A percentile compares a stretch with the other conserved stretches of the same genome.
phyloP scores from a whole-genome alignment of 2,329 filamentous ascomycete species.

The Fusarium sterilihyphosum region DNA sequence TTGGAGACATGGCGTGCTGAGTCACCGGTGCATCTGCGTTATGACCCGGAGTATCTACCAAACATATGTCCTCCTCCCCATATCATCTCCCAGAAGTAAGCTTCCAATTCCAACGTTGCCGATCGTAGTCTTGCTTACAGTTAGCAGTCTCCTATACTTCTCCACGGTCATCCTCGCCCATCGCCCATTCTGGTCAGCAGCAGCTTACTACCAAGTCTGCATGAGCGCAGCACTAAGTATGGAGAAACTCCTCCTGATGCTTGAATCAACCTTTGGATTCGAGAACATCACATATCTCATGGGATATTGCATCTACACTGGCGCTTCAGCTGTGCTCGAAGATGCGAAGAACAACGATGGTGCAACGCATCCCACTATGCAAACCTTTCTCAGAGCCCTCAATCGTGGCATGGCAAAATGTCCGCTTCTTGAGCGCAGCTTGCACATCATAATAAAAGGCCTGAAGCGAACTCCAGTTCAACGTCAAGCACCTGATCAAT shows the following conservation, averaged over 20 bases:
- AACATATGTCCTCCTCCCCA: not conserved
- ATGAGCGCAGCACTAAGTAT: not conserved
- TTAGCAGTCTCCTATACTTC: not conserved
- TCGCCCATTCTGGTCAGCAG: not conserved
- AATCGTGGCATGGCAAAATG: slow-evolving; percentile 1
- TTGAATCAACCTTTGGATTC: slow-evolving; percentile 2
- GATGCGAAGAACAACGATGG: not conserved
- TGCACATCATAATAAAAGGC: slow-evolving; percentile 7
- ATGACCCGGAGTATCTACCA: not conserved
- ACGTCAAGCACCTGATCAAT: not conserved
- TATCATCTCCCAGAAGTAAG: slow-evolving; percentile 3
- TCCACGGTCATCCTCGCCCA: not conserved
- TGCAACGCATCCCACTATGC: slow-evolving; percentile 1
- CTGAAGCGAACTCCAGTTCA: not conserved
- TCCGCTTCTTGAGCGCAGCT: not conserved
- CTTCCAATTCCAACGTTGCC: too few relatives aligned
- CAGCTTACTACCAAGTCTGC: not conserved
- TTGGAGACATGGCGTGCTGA: not conserved
- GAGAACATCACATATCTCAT: slow-evolving; percentile 9
- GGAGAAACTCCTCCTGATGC: not conserved
- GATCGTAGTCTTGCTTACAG: not conserved
- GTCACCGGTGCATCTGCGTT: not conserved
- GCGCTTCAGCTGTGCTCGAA: not conserved
- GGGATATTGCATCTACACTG: slow-evolving; percentile 3
- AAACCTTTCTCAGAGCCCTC: not conserved